Percentiles rank a stretch among this genome's conserved stretches.
These are phyloP conservation scores for Diaporthe sp. DNA, from an alignment of 2,329 filamentous ascomycete species.

Conservation along the genomic window DNA sequence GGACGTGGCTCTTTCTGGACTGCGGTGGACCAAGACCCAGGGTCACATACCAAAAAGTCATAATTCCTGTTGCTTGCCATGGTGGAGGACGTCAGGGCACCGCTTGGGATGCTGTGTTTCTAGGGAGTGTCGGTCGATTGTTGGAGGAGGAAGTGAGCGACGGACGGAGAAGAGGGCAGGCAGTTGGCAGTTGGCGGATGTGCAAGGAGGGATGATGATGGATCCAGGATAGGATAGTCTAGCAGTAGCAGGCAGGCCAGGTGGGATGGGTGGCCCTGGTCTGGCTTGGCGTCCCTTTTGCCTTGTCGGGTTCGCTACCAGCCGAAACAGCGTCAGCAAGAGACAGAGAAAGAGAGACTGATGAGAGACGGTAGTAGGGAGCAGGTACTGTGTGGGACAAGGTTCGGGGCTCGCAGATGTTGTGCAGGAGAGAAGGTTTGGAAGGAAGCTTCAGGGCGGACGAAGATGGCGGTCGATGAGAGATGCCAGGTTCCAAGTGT, in stretches of 20 bases:
- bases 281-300: constrained; percentile 31
- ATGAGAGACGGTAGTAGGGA: not conserved
- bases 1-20: constrained; percentile 41
- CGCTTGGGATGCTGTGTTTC: constrained; percentile 34
- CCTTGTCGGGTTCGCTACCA: constrained; percentile 31
- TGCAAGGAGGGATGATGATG: constrained; percentile 33
- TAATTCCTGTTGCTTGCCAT: constrained; percentile 99
- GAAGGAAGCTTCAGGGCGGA: constrained; percentile 11
- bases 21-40: constrained; percentile 41
- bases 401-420: constrained; percentile 30
- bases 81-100: constrained; percentile 49
- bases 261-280: constrained; percentile 29
- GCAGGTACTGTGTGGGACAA: constrained; percentile 31
- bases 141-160: constrained; percentile 15
- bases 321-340: constrained; percentile 26
- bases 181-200: constrained; percentile 28
- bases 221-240: constrained; percentile 18
- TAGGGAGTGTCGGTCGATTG: constrained; percentile 30
- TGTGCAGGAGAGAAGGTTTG: constrained; percentile 29
- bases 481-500: constrained; percentile 30
- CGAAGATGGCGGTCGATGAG: constrained; percentile 32
- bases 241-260: constrained; percentile 1
- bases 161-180: constrained; percentile 19
- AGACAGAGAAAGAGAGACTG: not conserved
- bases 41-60: constrained; percentile 88